Percentiles rank a stretch among this genome's conserved stretches.
Evolutionary conservation across 805 yeast genomes (phyloP).

Genomic region (Wickerhamiella domercqiae): DNA sequence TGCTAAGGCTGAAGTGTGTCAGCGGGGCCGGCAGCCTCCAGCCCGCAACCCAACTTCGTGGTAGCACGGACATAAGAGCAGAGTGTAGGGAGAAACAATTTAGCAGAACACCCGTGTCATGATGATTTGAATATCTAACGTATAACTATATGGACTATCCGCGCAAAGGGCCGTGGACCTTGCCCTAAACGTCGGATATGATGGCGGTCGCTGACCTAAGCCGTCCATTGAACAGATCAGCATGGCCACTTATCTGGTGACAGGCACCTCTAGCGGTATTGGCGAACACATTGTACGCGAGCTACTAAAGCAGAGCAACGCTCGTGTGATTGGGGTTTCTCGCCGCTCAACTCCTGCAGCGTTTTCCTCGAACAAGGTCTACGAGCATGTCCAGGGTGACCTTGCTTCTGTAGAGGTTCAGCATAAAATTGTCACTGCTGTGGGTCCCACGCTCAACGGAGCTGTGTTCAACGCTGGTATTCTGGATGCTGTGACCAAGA

Average conservation of each 20-base stretch:
- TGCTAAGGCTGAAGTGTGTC: too few relatives aligned
- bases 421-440: constrained; percentile 19
- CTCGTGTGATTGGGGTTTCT: constrained; percentile 55
- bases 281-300: constrained; percentile 59
- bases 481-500: constrained; percentile 55
- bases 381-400: constrained; percentile 35
- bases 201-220: too few relatives aligned
- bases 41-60: too few relatives aligned
- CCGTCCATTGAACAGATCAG: too few relatives aligned
- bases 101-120: too few relatives aligned
- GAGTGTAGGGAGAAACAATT: too few relatives aligned
- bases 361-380: constrained; percentile 27
- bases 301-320: constrained; percentile 27
- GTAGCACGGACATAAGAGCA: too few relatives aligned
- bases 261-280: constrained; percentile 38
- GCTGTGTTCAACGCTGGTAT: constrained; percentile 61
- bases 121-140: too few relatives aligned
- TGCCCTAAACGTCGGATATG: too few relatives aligned
- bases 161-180: too few relatives aligned
- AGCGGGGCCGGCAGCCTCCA: too few relatives aligned
- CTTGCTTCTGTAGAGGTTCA: constrained; percentile 28
- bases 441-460: constrained; percentile 23
- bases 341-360: constrained; percentile 34
- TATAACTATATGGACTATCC: too few relatives aligned
- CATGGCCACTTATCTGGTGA: constrained; percentile 14